Evolutionary conservation across 495 filamentous ascomycete genomes (phyloP), one percentile per base, ranked within the genome.

Genomic region (Peziza echinospora): DNA sequence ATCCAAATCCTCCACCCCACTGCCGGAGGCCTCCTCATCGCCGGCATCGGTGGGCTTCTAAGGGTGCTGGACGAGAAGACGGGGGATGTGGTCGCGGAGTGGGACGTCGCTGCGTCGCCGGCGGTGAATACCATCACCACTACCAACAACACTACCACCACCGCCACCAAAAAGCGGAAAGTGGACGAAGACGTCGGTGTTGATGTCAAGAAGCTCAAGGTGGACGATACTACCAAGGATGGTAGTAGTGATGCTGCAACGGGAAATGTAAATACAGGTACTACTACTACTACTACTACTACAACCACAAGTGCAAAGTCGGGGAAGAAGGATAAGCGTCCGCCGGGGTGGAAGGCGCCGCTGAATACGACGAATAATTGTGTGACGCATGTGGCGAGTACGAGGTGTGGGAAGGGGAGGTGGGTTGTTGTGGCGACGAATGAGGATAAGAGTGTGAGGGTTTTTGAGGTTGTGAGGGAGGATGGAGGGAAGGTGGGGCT

Each of bases 401-500:
- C 80, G 2, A 37, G 30, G 13, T 13, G 30, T 37, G 57, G 73
- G 25, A 65, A 70, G 37, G 57, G 73, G 25, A 65, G 70, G 37
- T 67, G 91, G 64, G 53, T 89, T 9, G 67, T 93, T 26, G 79
- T 75, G 10, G 67, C 84, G 17, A 93, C 89, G 6, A 76, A 72
- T 6, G 84, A 91, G 55, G 89, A 96, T 66, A 97, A 96, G 65
- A 76, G 69, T 45, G 67, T 97, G 46, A 77, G 82, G 53, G 84
- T 94, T 1, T 80, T 96, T 53, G 65, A 74, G 49, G 60, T 85
- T 37, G 13, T 17, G 30, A 3, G 19, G 6, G 30, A 37, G 30
- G 30, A 37, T 13, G 30, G 19, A 13, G 30, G 13, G 13, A 2
- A 37, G 3, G 30, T 11, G 30, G 30, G 6, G 13, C 62, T 96